Percentiles rank a stretch among this genome's conserved stretches.
phyloP scores from a whole-genome alignment of 75 land plant species.

The Pinus albicaulis region DNA sequence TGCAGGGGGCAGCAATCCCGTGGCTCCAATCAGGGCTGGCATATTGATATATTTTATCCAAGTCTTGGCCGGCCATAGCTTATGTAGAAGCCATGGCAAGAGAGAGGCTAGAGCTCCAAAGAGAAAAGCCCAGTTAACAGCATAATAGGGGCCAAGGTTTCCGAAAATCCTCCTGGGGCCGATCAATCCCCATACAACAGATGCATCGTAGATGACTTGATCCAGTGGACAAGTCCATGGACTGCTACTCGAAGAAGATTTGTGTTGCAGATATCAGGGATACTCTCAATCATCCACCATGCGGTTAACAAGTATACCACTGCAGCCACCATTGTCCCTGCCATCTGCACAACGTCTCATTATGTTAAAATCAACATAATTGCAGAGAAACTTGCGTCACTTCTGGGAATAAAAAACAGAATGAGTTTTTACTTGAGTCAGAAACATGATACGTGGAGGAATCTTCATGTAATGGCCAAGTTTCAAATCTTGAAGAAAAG shows the following conservation, averaged over 20 bases:
- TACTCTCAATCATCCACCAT: constrained; percentile 42
- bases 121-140: constrained; percentile 79
- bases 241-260: constrained; percentile 27
- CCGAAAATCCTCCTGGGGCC: constrained; percentile 87
- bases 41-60: constrained; percentile 77
- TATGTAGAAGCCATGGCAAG: constrained; percentile 60
- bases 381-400: no score
- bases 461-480: constrained; percentile 60
- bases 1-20: constrained; percentile 82
- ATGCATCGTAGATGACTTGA: constrained; percentile 83
- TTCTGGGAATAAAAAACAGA: no score
- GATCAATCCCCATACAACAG: constrained; percentile 88
- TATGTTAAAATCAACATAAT: no score
- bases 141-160: constrained; percentile 48
- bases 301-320: constrained; percentile 36
- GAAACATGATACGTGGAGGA: constrained; percentile 42
- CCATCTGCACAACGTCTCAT: constrained; percentile 15
- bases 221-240: constrained; percentile 90
- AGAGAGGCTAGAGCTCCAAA: constrained; percentile 74
- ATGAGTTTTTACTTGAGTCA: constrained; percentile 21
- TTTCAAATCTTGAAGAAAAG: constrained; percentile 37
- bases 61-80: constrained; percentile 45
- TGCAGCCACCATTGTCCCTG: constrained; percentile 53
- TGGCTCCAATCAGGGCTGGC: constrained; percentile 78
- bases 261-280: constrained; percentile 38